phyloP scores from a whole-genome alignment of 495 filamentous ascomycete genomes.

The Xylaria venustula region DNA sequence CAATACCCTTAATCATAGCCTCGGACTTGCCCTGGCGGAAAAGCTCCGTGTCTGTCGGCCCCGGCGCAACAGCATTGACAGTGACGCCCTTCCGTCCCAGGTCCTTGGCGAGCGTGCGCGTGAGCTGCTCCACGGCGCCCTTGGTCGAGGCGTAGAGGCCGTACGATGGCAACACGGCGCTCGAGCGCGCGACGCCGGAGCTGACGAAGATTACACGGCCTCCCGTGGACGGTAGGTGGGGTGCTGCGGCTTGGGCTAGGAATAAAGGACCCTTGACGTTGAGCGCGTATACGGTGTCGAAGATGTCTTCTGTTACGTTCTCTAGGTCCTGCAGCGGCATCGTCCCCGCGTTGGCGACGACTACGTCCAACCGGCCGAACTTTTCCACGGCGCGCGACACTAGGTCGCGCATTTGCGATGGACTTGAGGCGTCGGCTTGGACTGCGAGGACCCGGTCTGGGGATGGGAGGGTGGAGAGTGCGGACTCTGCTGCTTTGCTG shows the following conservation, averaged over 20 bases:
- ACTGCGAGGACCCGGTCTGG: conserved; percentile 51
- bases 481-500: conserved; percentile 46
- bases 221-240: conserved; percentile 57
- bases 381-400: conserved; percentile 57
- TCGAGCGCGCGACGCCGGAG: conserved; percentile 45
- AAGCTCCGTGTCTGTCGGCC: conserved; percentile 62
- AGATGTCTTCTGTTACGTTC: conserved; percentile 54
- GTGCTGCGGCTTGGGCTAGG: conserved; percentile 57
- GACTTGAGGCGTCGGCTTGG: conserved; percentile 61
- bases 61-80: conserved; percentile 65
- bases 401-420: conserved; percentile 57
- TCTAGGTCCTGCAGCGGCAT: conserved; percentile 52
- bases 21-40: conserved; percentile 62
- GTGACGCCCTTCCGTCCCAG: conserved; percentile 56
- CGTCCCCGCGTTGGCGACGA: conserved; percentile 60
- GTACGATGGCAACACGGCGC: conserved; percentile 51
- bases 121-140: conserved; percentile 69
- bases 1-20: conserved; percentile 51
- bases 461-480: conserved; percentile 37
- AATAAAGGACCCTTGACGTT: conserved; percentile 71
- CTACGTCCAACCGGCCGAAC: conserved; percentile 65
- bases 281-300: conserved; percentile 50
- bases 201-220: conserved; percentile 61
- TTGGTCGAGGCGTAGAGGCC: conserved; percentile 61
- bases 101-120: conserved; percentile 61